phyloP scores from a whole-genome alignment of 139 green algal species.

The Bryopsis sp. region DNA sequence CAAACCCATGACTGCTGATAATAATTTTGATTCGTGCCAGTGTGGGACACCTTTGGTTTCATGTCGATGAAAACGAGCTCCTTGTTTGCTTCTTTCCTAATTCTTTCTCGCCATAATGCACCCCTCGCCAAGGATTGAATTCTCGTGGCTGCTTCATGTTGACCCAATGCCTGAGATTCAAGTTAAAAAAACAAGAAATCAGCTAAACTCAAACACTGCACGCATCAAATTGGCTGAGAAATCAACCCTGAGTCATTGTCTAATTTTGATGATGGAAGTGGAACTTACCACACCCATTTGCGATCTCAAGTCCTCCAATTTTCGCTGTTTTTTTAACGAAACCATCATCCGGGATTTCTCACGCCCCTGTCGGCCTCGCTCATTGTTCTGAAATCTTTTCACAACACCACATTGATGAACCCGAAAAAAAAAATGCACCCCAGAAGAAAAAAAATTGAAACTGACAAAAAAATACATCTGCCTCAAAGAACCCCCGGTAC shows the following conservation, averaged over 20 bases:
- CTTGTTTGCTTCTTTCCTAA: slow-evolving; percentile 35
- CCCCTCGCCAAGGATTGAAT: slow-evolving; percentile 63
- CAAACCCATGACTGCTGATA: no score
- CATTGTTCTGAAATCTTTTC: slow-evolving; percentile 37
- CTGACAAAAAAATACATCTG: no score
- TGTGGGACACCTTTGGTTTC: slow-evolving; percentile 41
- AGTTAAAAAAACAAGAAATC: slow-evolving; percentile 9
- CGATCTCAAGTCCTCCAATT: slow-evolving; percentile 43
- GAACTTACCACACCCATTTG: slow-evolving; percentile 26
- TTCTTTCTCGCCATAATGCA: slow-evolving; percentile 45
- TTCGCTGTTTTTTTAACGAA: slow-evolving; percentile 46
- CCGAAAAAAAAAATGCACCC: no score
- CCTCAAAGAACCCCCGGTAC: no score
- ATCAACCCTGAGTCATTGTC: no score
- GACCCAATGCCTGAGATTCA: slow-evolving; percentile 37
- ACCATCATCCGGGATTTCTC: slow-evolving; percentile 36
- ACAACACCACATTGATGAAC: neutral
- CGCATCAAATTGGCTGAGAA: no score
- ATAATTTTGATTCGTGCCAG: neutral
- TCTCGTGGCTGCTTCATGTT: slow-evolving; percentile 52
- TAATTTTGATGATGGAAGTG: no score
- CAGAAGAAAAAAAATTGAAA: no score
- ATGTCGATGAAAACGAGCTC: slow-evolving; percentile 85
- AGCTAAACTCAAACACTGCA: no score
- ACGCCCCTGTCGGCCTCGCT: slow-evolving; percentile 58